Evolutionary conservation across 441 rosid species (phyloP), one percentile per base, ranked within the genome.

Genomic region (Gossypium davidsonii): DNA sequence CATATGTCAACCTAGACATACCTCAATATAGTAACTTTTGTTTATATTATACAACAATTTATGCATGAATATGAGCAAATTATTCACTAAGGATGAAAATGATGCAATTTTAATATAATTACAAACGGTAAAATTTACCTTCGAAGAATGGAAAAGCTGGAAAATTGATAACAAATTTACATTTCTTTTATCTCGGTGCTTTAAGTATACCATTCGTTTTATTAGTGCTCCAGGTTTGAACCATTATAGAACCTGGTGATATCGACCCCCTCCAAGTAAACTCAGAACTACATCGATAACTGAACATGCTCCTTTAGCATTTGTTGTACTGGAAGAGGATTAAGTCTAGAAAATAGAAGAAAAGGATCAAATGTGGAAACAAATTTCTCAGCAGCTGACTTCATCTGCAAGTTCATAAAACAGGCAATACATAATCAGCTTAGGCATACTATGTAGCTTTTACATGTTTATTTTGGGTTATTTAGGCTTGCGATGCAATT

Each of bases 341-440:
- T 61, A 15, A 17, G 8, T 42, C 70, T 18, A 65, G 10, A 21
- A 65, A 62, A 34, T 15, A 3, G 66, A 61, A 3, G 66, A 61
- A 34, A 17, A 31, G 66, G 10, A 64, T 12, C 69, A 20, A 64
- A 17, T 2, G 2, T 4, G 20, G 26, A n/a, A 4, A 52, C 20
- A 31, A 42, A 52, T 69, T 31, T 69, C 72, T 15, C 70, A 39
- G 51, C 31, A 7, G 20, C 28, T 67, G 17, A 18, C 9, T 59
- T 77, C 28, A 72, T 61, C 73, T 77, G 73, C 73, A 73, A 72
- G 44, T 12, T 46, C 31, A 69, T 34, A 10, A n/a, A 52, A 71
- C 11, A 28, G 52, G 52, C 60, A 66, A 15, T 57, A 31, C 52
- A 48, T 21, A 39, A 57, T 66, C 76, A 70, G 65, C 20, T 52